Base-by-base conservation (phyloP, 441 rosid species). In the Biscutella auriculata region DNA sequence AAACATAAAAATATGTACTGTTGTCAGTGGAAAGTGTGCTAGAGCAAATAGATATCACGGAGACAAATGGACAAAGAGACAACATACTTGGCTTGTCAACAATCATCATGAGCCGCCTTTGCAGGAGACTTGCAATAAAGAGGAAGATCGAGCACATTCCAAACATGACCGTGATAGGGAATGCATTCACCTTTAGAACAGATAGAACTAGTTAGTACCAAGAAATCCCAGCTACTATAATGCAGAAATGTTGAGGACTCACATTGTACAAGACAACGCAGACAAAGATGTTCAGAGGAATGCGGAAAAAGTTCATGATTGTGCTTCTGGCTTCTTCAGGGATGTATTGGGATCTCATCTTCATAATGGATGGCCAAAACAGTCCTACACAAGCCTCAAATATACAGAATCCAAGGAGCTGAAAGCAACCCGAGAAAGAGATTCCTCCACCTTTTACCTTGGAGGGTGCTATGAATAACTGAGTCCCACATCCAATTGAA, bases 261-360 rank as follows among this genome's bases (percentile, higher is more conserved):
- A 86, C 98, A 72, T 86, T 92, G 80, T 92, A 92, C 68, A 92
- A 67, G 64, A 92, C 98, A 33, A 92, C 69, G 34, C 97, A 92
- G 56, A 88, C 97, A 66, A 88, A 92, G 62, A 92, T 80, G 62
- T 86, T 92, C 68, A 92, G 84, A 74, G 98, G 98, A 61, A 92
- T 78, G 62, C 98, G 86, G 78, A 88, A 92, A 64, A 88, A 88
- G 80, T 88, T 88, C 95, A 93, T 93, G 70, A 89, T 93, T 67
- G 99, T 93, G 88, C 97, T 89, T 67, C 99, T 87, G 63, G 99
- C 93, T 73, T 93, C 96, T 74, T 93, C 99, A 0, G 99, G 97
- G 53, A 93, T 89, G 78, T 87, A 93, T 57, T 93, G 99, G 55
- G 99, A 89, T 67, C 97, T 81, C 99, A 89, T 93, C 79, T 93